Conservation (phyloP, 2,329 filamentous ascomycete species). For the Sclerotinia minor region DNA sequence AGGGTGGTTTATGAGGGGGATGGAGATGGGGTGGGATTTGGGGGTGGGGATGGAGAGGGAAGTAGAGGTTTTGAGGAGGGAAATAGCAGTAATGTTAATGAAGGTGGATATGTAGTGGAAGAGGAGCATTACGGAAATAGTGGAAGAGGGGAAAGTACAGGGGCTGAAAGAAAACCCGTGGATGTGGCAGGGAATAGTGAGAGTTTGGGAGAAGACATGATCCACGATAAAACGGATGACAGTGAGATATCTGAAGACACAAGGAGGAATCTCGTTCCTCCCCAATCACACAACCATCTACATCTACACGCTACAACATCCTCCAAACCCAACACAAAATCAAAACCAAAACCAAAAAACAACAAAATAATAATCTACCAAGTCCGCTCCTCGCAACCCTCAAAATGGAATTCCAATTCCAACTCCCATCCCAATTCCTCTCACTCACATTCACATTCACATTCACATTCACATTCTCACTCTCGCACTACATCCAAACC, state of each 20-base stretch:
- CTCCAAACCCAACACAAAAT: neutral
- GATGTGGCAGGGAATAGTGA: too few species aligned
- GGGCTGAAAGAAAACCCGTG: neutral
- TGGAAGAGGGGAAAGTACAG: slow-evolving; percentile 22
- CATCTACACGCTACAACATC: neutral
- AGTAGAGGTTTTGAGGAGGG: slow-evolving; percentile 1
- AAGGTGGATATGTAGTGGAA: too few species aligned
- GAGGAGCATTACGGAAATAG: slow-evolving; percentile 22
- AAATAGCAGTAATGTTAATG: slow-evolving; percentile 15
- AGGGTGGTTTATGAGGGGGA: slow-evolving; percentile 46
- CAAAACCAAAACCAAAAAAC: slow-evolving; percentile 4
- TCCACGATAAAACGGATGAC: neutral
- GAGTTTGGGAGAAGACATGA: neutral
- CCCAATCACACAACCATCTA: neutral
- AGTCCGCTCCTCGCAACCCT: slow-evolving; percentile 40
- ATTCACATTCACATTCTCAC: too few species aligned
- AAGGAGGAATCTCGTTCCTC: neutral
- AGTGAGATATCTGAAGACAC: neutral
- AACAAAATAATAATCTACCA: slow-evolving; percentile 27
- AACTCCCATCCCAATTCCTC: slow-evolving; percentile 37
- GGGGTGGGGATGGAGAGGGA: neutral
- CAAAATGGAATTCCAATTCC: slow-evolving; percentile 38
- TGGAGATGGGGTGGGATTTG: neutral
- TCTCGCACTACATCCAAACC: neutral
- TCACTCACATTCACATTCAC: too few species aligned